phyloP scores from a whole-genome alignment of 768 basidiomycete genomes.

The Trametes sanguinea region DNA sequence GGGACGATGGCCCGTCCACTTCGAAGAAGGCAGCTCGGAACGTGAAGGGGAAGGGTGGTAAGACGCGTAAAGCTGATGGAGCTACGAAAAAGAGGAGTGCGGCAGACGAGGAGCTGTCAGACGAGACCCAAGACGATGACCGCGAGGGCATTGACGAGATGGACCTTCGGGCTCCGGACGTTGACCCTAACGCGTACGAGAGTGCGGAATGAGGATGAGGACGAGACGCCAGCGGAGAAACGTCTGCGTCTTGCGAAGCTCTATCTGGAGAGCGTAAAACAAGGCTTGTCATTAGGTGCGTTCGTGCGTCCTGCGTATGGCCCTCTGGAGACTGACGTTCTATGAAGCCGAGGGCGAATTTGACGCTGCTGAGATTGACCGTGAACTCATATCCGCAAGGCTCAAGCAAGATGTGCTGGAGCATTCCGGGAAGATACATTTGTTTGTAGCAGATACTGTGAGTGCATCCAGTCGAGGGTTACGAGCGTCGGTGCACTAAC shows the following conservation, averaged over 20 bases:
- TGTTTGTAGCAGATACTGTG: conserved; percentile 77
- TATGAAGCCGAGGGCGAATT: conserved; percentile 79
- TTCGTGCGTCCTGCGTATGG: neutral
- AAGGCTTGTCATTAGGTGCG: conserved; percentile 50
- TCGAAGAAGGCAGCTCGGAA: conserved; percentile 26
- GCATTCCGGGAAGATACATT: conserved; percentile 84
- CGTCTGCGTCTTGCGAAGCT: conserved; percentile 86
- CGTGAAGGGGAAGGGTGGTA: conserved; percentile 29
- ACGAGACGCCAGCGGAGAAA: conserved; percentile 94
- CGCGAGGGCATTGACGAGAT: conserved; percentile 64
- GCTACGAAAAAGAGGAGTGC: conserved; percentile 13
- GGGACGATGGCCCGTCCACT: conserved; percentile 36
- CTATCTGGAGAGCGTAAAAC: conserved; percentile 85
- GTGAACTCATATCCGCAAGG: conserved; percentile 86
- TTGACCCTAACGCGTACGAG: conserved; percentile 49
- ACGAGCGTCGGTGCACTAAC: neutral
- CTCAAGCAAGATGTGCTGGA: conserved; percentile 91
- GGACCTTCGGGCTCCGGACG: conserved; percentile 61
- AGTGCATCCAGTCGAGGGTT: conserved; percentile 27
- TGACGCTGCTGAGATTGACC: conserved; percentile 95
- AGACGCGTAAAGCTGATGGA: conserved; percentile 29
- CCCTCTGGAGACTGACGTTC: neutral
- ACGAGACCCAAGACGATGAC: conserved; percentile 55
- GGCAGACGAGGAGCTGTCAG: conserved; percentile 70
- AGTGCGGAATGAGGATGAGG: conserved; percentile 84